Percentiles rank a stretch among this genome's conserved stretches.
phyloP scores from a whole-genome alignment of 257 asterid genomes.

The Capsicum chinense region DNA sequence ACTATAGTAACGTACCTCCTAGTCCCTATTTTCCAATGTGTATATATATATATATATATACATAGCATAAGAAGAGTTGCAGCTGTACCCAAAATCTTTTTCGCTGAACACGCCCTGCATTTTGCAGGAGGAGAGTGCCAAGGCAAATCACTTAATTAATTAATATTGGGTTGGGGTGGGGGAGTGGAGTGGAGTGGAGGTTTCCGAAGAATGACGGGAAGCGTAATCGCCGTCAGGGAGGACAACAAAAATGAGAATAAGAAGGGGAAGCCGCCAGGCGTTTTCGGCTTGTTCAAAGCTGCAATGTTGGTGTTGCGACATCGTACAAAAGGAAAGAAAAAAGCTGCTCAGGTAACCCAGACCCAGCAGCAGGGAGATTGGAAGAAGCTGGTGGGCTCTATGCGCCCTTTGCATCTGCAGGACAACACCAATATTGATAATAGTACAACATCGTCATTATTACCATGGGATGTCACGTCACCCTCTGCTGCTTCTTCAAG shows the following conservation, averaged over 20 bases:
- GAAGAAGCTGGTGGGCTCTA: constrained; percentile 38
- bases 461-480: neutral
- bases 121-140: constrained; percentile 27
- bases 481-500: constrained; percentile 36
- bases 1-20: no score
- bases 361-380: constrained; percentile 28
- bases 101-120: constrained; percentile 28
- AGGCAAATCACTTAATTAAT: neutral
- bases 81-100: neutral
- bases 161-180: no score
- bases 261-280: neutral
- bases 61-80: neutral
- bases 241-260: constrained; percentile 6
- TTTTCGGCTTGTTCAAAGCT: constrained; percentile 35
- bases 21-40: no score
- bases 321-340: constrained; percentile 28
- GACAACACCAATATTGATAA: neutral
- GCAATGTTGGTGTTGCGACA: constrained; percentile 29
- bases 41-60: no score
- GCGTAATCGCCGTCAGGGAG: neutral
- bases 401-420: constrained; percentile 39
- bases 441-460: neutral
- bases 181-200: neutral
- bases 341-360: neutral
- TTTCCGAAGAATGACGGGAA: constrained; percentile 16